Percentiles rank a stretch among this genome's conserved stretches.
These are phyloP conservation scores for Schizosaccharomyces cryophilus DNA, from an alignment of 805 yeast genomes.

Conservation along the genomic window DNA sequence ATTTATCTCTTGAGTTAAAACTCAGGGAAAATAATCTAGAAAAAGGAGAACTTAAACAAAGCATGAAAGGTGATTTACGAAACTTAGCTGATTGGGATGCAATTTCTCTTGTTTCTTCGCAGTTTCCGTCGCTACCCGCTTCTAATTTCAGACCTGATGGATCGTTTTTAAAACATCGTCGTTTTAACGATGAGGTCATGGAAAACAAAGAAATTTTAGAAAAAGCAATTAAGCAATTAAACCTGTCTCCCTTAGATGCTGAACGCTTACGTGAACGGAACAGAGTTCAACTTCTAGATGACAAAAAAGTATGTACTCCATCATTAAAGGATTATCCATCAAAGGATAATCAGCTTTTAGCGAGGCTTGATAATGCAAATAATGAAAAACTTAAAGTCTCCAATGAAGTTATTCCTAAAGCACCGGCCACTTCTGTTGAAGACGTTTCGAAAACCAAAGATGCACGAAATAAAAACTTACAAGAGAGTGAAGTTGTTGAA, in stretches of 20 bases:
- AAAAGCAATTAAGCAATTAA: background rate
- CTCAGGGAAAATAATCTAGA: background rate
- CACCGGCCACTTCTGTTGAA: too few species aligned
- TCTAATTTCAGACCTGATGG: background rate
- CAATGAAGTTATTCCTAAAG: too few species aligned
- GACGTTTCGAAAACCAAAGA: too few species aligned
- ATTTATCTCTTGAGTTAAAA: background rate
- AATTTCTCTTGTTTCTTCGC: background rate
- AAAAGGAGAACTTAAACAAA: background rate
- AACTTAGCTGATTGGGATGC: background rate
- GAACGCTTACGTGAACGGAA: background rate
- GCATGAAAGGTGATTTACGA: background rate
- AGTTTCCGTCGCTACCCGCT: background rate
- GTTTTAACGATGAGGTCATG: background rate
- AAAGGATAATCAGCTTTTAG: too few species aligned
- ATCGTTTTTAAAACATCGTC: background rate
- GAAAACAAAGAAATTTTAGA: background rate
- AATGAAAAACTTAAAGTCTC: too few species aligned
- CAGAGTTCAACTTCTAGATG: background rate
- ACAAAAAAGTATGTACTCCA: background rate
- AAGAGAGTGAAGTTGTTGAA: too few species aligned
- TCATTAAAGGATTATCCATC: background rate
- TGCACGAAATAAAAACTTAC: too few species aligned
- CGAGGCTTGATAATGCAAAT: too few species aligned
- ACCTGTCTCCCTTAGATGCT: background rate